Evolutionary conservation across 192 early-diverging fungal species (phyloP), one percentile per base, ranked within the genome.

Genomic region (Rhizophagus prolifer): DNA sequence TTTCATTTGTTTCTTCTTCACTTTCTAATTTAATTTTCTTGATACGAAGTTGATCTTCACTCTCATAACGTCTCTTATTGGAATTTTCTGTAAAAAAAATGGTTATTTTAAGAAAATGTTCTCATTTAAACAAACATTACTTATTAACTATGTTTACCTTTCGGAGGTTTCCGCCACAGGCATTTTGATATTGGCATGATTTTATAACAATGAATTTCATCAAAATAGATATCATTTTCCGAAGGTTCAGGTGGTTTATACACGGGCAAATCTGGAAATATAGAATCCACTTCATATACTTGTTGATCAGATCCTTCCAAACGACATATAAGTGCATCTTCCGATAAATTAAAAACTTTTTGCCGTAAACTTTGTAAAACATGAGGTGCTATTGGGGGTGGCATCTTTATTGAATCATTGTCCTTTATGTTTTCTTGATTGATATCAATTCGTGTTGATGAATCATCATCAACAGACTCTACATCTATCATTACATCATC

Each of bases 231-330:
- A 61, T 89, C 87, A 41, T 83, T 82, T 25, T 84, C 83, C 12
- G 87, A 83, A 10, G 87, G 84, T 25, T 82, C 80, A 34, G 88
- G 88, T 54, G 89, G 87, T 41, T 77, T 82, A 74, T 89, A 89
- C 10, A 81, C 31, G 14, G 85, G 81, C 1, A 85, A 61, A 28
- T 89, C 88, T 1, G 85, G 80, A 63, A 89, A 87, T 16, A 87
- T 72, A 0, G 87, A 82, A 9, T 82, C 74, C 36, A 83, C 69
- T 62, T 85, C 85, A 28, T 83, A 58, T 31, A 80, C 66, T 31
- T 74, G 78, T 44, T 78, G 74, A 65, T 80, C 79, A 28, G 70
- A 38, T 16, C 76, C 80, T 14, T 81, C 79, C 66, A 83, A 50
- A 23, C 74, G 60, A 3, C 78, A 59, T 62, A 80, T 71, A 31